These are phyloP conservation scores for Melampsora larici-populina DNA, from an alignment of 1,284 basidiomycete species.

Conservation along the genomic window DNA sequence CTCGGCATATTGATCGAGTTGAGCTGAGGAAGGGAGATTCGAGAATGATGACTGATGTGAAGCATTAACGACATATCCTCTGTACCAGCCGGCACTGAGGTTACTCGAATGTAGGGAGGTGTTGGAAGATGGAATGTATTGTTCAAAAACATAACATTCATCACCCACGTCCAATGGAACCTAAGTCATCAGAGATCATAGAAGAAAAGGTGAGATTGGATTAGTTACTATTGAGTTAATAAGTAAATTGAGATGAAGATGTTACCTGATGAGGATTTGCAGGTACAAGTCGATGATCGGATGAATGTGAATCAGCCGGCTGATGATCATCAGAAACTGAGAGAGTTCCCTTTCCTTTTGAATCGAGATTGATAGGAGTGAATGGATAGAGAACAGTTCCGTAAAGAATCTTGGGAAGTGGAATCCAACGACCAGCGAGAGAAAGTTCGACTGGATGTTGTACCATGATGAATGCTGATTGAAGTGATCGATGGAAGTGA, in stretches of 20 bases:
- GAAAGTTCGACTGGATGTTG: conserved; percentile 3
- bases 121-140: conserved; percentile 60
- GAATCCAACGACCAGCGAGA: conserved; percentile 30
- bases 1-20: conserved; percentile 44
- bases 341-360: conserved; percentile 25
- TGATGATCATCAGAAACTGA: background rate
- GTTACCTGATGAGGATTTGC: conserved; percentile 40
- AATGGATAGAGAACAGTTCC: conserved; percentile 38
- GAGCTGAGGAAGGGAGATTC: conserved; percentile 44
- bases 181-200: conserved; percentile 52
- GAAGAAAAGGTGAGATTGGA: conserved; percentile 18
- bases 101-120: conserved; percentile 32
- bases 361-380: conserved; percentile 20
- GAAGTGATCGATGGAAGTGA: too few species aligned
- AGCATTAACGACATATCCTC: conserved; percentile 78
- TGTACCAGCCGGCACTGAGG: conserved; percentile 51
- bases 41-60: conserved; percentile 63
- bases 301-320: background rate
- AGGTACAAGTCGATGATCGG: conserved; percentile 8
- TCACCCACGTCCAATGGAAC: conserved; percentile 68
- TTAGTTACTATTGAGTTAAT: background rate
- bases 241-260: background rate
- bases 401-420: conserved; percentile 38
- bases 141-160: conserved; percentile 93
- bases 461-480: too few species aligned